Conservation (phyloP, 2,329 filamentous ascomycete species). For the Alternaria panax region DNA sequence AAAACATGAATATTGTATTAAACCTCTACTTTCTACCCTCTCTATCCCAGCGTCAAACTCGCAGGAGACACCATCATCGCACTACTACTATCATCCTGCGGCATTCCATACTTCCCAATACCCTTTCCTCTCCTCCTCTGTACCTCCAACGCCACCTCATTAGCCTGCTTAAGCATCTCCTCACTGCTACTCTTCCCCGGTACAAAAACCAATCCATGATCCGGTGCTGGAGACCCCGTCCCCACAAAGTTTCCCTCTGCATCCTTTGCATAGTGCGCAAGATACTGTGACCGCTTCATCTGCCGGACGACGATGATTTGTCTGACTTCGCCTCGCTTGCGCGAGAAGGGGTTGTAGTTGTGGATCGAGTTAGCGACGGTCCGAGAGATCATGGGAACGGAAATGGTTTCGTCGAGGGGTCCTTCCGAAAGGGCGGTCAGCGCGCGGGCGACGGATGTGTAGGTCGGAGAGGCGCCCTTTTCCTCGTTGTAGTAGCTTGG, state of each 20-base stretch:
- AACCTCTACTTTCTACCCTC: not conserved
- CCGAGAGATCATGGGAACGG: conserved; percentile 21
- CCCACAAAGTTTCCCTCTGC: conserved; percentile 38
- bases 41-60: not conserved
- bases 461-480: conserved; percentile 6
- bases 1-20: not conserved
- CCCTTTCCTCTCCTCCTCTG: conserved; percentile 16
- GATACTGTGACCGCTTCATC: conserved; percentile 36
- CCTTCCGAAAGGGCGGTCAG: conserved; percentile 14
- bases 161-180: conserved; percentile 37
- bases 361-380: conserved; percentile 15
- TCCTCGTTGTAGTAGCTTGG: conserved; percentile 11
- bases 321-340: conserved; percentile 9
- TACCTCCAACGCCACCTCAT: conserved; percentile 35
- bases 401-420: conserved; percentile 20
- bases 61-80: not conserved
- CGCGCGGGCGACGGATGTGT: conserved; percentile 12
- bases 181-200: conserved; percentile 37
- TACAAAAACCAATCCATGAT: conserved; percentile 40
- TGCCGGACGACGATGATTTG: conserved; percentile 14
- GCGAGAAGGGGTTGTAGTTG: conserved; percentile 22
- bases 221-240: conserved; percentile 29
- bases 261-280: conserved; percentile 43
- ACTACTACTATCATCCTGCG: not conserved
- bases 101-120: conserved; percentile 17